These are phyloP conservation scores for Cladobotryum protrusum DNA, from an alignment of 2,329 filamentous ascomycete species.

Conservation along the genomic window DNA sequence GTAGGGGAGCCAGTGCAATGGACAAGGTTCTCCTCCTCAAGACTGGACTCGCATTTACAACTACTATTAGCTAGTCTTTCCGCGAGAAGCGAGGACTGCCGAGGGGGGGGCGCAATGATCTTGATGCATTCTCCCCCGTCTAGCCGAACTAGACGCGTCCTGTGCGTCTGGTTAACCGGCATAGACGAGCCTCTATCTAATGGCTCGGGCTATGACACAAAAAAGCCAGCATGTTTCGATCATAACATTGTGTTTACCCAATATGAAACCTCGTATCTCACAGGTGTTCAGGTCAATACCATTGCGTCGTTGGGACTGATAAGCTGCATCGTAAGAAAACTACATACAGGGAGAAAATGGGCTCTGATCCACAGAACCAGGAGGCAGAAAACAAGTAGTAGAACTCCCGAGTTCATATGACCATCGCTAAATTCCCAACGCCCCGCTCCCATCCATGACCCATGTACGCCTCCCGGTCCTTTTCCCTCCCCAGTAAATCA, in stretches of 20 bases:
- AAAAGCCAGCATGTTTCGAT: not conserved
- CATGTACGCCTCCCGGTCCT: not conserved
- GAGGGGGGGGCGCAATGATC: not conserved
- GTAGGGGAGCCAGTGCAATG: too few relatives aligned
- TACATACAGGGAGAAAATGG: too few relatives aligned
- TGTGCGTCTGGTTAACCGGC: not conserved
- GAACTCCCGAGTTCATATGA: too few relatives aligned
- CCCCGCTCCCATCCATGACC: not conserved
- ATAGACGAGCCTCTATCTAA: not conserved
- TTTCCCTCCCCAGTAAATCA: not conserved
- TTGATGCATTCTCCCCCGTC: not conserved
- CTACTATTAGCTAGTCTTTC: not conserved
- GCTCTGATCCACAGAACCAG: too few relatives aligned
- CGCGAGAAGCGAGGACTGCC: conserved; percentile 6
- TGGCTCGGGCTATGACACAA: not conserved
- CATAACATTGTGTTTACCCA: not conserved
- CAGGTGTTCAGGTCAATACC: too few relatives aligned
- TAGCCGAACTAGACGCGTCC: not conserved
- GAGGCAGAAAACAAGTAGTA: too few relatives aligned
- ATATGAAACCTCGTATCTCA: too few relatives aligned
- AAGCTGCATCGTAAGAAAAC: too few relatives aligned
- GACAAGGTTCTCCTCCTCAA: too few relatives aligned
- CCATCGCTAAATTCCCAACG: too few relatives aligned
- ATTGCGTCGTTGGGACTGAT: too few relatives aligned
- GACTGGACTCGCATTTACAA: too few relatives aligned